phyloP scores from a whole-genome alignment of 1,284 basidiomycete genomes.

The Lentinula novae-zelandiae region DNA sequence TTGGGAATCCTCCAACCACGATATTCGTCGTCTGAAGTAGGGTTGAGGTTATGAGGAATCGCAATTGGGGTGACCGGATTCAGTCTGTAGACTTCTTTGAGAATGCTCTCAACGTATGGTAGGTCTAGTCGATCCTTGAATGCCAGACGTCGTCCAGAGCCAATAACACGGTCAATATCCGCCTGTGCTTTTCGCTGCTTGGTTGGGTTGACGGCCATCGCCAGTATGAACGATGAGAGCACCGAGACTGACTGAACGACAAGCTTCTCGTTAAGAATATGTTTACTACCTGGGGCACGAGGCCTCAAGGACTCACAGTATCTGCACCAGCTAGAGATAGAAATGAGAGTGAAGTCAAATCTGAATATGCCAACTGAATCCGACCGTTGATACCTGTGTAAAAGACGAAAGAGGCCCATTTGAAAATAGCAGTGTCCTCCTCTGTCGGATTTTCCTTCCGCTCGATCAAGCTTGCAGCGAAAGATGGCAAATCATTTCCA shows the following conservation, averaged over 20 bases:
- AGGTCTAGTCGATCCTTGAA: constrained; percentile 1
- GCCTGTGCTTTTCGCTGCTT: constrained; percentile 10
- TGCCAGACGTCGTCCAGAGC: not conserved
- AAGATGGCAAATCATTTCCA: constrained; percentile 14
- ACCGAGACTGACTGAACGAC: constrained; percentile 3
- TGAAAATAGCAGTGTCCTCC: not conserved
- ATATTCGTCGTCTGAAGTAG: not conserved
- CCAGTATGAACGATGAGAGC: constrained; percentile 5
- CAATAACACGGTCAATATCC: constrained; percentile 9
- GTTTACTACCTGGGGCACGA: too few species aligned
- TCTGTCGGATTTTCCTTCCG: not conserved
- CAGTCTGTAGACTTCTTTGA: constrained; percentile 8
- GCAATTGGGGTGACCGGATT: constrained; percentile 6
- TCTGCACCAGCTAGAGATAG: constrained; percentile 13
- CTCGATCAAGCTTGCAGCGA: constrained; percentile 3
- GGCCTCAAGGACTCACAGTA: constrained; percentile 9
- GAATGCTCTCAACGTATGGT: constrained; percentile 5
- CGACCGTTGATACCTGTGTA: not conserved
- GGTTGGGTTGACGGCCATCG: constrained; percentile 5
- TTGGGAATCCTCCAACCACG: not conserved
- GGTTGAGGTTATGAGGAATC: not conserved
- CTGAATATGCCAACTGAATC: not conserved
- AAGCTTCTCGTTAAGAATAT: not conserved
- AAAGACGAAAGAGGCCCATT: constrained; percentile 5
- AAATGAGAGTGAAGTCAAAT: not conserved